Conservation (phyloP, 2,329 filamentous ascomycete genomes). For the Cladosporium halotolerans region DNA sequence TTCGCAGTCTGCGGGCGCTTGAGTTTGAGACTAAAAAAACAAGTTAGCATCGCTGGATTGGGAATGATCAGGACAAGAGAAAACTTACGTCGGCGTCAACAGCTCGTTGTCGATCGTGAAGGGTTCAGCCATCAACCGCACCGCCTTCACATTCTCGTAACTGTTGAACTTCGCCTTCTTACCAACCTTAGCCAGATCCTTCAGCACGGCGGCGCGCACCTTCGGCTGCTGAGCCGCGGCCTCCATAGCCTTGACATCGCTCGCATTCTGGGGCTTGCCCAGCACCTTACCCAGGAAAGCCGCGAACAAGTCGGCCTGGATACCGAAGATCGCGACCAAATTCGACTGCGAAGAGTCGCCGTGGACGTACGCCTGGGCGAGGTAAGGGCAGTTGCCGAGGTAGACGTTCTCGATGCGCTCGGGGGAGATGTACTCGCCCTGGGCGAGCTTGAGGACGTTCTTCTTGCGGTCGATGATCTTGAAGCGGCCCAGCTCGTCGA, state of each 20-base stretch:
- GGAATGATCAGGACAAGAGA: neutral
- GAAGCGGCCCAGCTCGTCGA: conserved; percentile 82
- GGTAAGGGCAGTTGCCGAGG: conserved; percentile 69
- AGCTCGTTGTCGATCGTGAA: conserved; percentile 92
- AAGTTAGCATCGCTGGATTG: conserved; percentile 16
- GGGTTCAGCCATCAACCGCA: conserved; percentile 73
- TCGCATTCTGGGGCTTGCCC: conserved; percentile 53
- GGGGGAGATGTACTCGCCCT: conserved; percentile 96
- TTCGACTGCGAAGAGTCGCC: conserved; percentile 77
- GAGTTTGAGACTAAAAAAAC: conserved; percentile 54
- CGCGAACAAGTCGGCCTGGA: conserved; percentile 79
- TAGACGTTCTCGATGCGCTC: conserved; percentile 96
- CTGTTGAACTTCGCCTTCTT: conserved; percentile 84
- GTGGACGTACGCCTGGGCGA: conserved; percentile 81
- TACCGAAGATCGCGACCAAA: conserved; percentile 79
- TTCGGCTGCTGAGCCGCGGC: conserved; percentile 61
- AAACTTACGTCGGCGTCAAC: conserved; percentile 74
- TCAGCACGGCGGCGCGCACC: conserved; percentile 68
- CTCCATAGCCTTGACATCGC: conserved; percentile 62
- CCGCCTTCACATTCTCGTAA: conserved; percentile 75
- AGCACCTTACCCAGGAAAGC: conserved; percentile 72
- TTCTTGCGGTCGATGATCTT: conserved; percentile 94
- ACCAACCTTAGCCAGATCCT: conserved; percentile 70
- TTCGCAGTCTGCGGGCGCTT: conserved; percentile 64
- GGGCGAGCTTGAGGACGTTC: conserved; percentile 97